Evolutionary conservation across 306 rosid genomes (phyloP).

Genomic region (Cicer chorassanicum): DNA sequence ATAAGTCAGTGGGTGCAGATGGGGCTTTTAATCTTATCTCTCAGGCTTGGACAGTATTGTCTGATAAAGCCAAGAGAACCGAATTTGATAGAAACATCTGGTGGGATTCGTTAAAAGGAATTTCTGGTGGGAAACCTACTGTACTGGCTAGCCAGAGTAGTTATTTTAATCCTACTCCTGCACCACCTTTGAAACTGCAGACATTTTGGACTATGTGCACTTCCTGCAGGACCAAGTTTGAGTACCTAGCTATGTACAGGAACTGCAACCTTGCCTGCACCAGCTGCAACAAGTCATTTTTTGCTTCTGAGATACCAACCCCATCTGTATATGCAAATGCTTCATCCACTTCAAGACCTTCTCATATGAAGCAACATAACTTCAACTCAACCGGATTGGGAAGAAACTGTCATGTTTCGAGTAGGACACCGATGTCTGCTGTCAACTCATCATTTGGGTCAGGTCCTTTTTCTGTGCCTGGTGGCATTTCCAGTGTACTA

Average conservation of each 20-base stretch:
- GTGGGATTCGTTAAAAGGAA: conserved; percentile 32
- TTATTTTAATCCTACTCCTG: conserved; percentile 41
- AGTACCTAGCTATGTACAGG: conserved; percentile 54
- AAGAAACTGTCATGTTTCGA: conserved; percentile 45
- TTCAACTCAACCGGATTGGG: conserved; percentile 47
- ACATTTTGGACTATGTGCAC: conserved; percentile 84
- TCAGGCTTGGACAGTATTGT: conserved; percentile 71
- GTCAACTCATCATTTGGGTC: conserved; percentile 47
- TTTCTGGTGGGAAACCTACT: conserved; percentile 42
- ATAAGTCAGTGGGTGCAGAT: conserved; percentile 78
- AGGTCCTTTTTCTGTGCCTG: conserved; percentile 44
- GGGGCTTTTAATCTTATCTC: conserved; percentile 74
- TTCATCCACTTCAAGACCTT: conserved; percentile 46
- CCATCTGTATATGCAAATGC: conserved; percentile 47
- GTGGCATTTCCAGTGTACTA: conserved; percentile 38
- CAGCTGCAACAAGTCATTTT: conserved; percentile 57
- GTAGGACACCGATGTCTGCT: conserved; percentile 48
- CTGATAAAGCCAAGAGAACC: conserved; percentile 58
- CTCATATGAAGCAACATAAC: conserved; percentile 47
- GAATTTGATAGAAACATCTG: conserved; percentile 52
- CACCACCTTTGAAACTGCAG: conserved; percentile 30
- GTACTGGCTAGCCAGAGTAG: conserved; percentile 50
- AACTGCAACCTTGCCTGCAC: conserved; percentile 55
- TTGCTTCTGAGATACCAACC: conserved; percentile 57
- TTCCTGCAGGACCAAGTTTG: conserved; percentile 61